Base-by-base conservation (phyloP, 108 stramenopile species). In the Bacterosira constricta region DNA sequence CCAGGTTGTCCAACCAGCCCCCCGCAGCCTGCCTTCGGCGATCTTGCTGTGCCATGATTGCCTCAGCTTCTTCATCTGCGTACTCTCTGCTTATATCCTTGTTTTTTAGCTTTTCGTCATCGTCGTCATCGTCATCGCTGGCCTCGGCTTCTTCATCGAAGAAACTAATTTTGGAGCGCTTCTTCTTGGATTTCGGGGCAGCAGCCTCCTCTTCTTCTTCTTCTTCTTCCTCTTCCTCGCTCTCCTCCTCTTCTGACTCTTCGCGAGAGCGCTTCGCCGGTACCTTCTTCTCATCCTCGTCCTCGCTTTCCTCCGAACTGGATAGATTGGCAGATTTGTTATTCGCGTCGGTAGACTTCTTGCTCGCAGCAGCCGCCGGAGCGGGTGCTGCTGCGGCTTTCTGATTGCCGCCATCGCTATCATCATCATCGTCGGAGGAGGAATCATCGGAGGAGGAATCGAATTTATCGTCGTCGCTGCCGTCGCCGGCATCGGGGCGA, bases 111-210 rank as follows among this genome's bases (percentile, higher is more conserved):
- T 83, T 26, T 66, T 92, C 88, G 45, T 91, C 91, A 29, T 93
- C 93, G 9, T 94, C 92, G 10, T 92, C 92, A 25, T 91, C 91
- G 13, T 89, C 85, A 45, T 90, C 89, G 25, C 85, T 83, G 34
- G 90, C 97, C 59, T 92, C 92, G 13, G 93, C 95, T 72, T 93
- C 94, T 57, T 92, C 91, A 44, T 95, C 94, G 62, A 93, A 89
- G 81, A 96, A 93, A 18, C 76, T 79, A 20, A 84, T 63, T 67
- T 91, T 87, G 39, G 84, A 64, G 1, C 76, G 68, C 37, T 88
- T 91, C 59, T 78, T 81, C 41, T 57, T 84, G 53, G 45, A 57
- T 42, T 77, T 65, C 4, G 35, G 12, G n/a, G 59, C n/a, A n/a
- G n/a, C n/a, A n/a, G n/a, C 44, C 3, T 67, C 69, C 51, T 63